Percentiles rank a stretch among this genome's conserved stretches.
Evolutionary conservation across 192 early-diverging fungal genomes (phyloP).

Genomic region (Podila verticillata): DNA sequence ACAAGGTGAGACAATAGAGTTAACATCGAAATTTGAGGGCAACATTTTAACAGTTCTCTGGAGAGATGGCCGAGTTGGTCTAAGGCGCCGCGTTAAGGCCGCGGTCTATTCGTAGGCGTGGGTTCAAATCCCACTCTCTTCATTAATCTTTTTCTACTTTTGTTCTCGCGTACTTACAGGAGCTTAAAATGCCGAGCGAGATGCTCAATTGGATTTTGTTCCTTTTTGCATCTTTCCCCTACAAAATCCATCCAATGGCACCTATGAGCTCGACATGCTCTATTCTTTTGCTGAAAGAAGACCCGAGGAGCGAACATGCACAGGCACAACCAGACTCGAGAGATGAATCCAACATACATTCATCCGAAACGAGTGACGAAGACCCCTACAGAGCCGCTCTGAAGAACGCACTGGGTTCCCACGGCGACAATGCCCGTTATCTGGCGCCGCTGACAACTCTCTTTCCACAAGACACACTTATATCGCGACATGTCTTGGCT

Average conservation of each 20-base stretch:
- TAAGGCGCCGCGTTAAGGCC: conserved; percentile 4
- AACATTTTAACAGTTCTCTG: no score
- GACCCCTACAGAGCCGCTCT: conserved; percentile 20
- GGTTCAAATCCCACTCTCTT: conserved; percentile 32
- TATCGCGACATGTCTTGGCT: conserved; percentile 5
- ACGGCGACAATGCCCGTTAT: conserved; percentile 7
- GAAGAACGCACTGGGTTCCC: neutral
- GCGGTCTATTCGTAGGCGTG: conserved; percentile 27
- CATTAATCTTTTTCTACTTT: conserved; percentile 1
- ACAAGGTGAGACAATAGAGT: no score
- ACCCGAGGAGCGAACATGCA: neutral
- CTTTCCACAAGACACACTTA: conserved; percentile 5
- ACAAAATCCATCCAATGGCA: neutral
- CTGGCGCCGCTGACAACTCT: conserved; percentile 21
- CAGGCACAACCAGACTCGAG: neutral
- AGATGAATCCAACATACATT: neutral
- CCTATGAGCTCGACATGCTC: conserved; percentile 3
- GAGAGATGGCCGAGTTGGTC: no score
- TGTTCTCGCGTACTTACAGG: no score
- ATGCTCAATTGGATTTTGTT: neutral
- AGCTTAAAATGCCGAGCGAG: no score
- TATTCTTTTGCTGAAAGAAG: conserved; percentile 38
- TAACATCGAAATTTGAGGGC: no score
- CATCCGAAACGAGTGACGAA: neutral
- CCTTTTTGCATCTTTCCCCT: neutral